These are phyloP conservation scores for Cyamopsis tetragonoloba DNA, from an alignment of 306 rosid genomes.

Conservation along the genomic window DNA sequence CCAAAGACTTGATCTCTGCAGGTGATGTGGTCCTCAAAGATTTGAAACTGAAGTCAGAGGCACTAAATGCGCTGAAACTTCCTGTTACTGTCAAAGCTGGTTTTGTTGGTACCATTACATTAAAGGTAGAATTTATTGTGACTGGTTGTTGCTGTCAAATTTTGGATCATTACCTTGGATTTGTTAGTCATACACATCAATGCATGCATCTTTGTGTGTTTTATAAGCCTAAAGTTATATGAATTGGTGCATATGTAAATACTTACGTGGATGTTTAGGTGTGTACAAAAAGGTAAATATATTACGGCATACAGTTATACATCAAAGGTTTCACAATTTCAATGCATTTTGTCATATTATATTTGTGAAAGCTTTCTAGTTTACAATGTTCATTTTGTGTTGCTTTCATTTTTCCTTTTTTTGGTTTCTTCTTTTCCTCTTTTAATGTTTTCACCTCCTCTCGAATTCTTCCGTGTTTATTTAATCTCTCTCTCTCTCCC, in stretches of 20 bases:
- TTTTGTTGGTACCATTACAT: conserved; percentile 84
- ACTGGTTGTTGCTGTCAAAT: background rate
- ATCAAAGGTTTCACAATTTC: conserved; percentile 9
- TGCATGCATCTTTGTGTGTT: background rate
- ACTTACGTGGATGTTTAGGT: background rate
- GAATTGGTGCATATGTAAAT: background rate
- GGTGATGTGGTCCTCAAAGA: conserved; percentile 97
- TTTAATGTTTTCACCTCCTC: background rate
- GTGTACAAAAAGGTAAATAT: background rate
- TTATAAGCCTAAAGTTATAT: background rate
- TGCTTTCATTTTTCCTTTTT: background rate
- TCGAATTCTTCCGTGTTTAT: conserved; percentile 12
- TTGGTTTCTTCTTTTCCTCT: background rate
- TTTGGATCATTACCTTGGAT: conserved; percentile 11
- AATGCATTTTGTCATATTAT: background rate
- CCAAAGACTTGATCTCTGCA: conserved; percentile 36
- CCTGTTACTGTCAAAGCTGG: conserved; percentile 98
- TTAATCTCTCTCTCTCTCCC: conserved; percentile 13
- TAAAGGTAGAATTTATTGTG: conserved; percentile 61
- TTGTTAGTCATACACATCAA: background rate
- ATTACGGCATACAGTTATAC: background rate
- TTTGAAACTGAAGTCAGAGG: conserved; percentile 91
- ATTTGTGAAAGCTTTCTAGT: conserved; percentile 10
- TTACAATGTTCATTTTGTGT: background rate
- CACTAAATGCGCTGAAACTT: conserved; percentile 84